Conservation (phyloP, 108 stramenopile species). For the Nitzschia palea region DNA sequence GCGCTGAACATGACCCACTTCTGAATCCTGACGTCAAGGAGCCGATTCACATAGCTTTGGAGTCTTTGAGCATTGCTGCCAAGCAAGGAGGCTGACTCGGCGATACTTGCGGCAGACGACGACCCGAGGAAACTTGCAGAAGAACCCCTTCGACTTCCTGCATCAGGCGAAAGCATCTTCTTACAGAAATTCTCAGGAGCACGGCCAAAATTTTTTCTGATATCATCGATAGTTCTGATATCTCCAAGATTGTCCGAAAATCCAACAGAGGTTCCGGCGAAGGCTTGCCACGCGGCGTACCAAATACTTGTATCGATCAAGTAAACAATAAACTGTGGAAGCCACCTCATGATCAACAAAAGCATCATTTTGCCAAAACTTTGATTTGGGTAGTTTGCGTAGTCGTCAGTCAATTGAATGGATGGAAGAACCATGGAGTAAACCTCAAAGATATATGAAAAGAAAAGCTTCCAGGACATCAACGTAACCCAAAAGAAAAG, state of each 20-base stretch:
- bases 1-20: constrained; percentile 98
- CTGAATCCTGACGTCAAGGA: constrained; percentile 92
- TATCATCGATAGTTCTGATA: constrained; percentile 84
- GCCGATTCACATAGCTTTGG: constrained; percentile 85
- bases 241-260: constrained; percentile 93
- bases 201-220: constrained; percentile 84
- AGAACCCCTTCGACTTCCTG: constrained; percentile 83
- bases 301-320: constrained; percentile 96
- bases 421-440: constrained; percentile 93
- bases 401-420: constrained; percentile 93
- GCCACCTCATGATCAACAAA: constrained; percentile 86
- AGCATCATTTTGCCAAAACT: constrained; percentile 82
- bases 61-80: constrained; percentile 74
- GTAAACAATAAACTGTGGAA: constrained; percentile 95
- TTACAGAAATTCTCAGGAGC: constrained; percentile 89
- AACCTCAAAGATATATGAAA: constrained; percentile 94
- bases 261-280: constrained; percentile 92
- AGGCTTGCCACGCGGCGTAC: constrained; percentile 95
- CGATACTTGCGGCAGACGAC: constrained; percentile 41
- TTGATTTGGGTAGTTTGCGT: constrained; percentile 90
- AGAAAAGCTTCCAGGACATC: constrained; percentile 92
- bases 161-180: constrained; percentile 90
- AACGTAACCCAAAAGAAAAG: constrained; percentile 90
- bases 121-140: constrained; percentile 72
- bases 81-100: constrained; percentile 69